phyloP scores from a whole-genome alignment of 257 asterid species.

The Ilex asprella region DNA sequence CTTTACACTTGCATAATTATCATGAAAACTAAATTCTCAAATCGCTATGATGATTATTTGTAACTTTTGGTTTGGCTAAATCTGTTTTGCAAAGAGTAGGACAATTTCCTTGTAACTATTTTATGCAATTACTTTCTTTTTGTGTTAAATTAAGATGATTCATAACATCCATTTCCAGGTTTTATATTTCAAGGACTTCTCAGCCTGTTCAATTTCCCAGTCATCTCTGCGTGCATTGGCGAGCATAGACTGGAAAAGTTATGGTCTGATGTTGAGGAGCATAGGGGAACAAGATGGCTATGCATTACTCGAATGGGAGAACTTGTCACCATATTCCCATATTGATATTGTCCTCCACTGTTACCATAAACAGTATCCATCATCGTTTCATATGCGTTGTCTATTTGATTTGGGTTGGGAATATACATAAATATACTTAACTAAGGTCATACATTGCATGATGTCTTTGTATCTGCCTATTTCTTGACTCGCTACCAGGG shows the following conservation, averaged over 20 bases:
- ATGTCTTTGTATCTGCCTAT: slow-evolving; percentile 2
- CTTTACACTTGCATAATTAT: no score
- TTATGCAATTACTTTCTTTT: neutral
- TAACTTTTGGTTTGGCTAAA: no score
- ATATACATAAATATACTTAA: no score
- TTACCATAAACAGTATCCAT: slow-evolving; percentile 64
- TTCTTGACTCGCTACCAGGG: slow-evolving; percentile 49
- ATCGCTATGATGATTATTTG: no score
- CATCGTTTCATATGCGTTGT: slow-evolving; percentile 6
- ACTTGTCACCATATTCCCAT: slow-evolving; percentile 51
- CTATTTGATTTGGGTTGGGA: neutral
- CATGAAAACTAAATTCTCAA: no score
- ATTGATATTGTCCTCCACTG: slow-evolving; percentile 65
- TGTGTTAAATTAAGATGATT: slow-evolving; percentile 4
- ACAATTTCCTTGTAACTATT: no score
- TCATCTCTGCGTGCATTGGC: slow-evolving; percentile 58
- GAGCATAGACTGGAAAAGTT: slow-evolving; percentile 74
- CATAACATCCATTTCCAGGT: slow-evolving; percentile 37
- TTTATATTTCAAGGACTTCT: slow-evolving; percentile 61
- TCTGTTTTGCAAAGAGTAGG: no score
- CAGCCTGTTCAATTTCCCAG: slow-evolving; percentile 51
- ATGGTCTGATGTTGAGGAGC: slow-evolving; percentile 56
- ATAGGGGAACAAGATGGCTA: slow-evolving; percentile 46
- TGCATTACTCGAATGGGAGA: slow-evolving; percentile 74
- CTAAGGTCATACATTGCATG: neutral